Conservation (phyloP, 2,329 filamentous ascomycete species). For the Scedosporium dehoogii region DNA sequence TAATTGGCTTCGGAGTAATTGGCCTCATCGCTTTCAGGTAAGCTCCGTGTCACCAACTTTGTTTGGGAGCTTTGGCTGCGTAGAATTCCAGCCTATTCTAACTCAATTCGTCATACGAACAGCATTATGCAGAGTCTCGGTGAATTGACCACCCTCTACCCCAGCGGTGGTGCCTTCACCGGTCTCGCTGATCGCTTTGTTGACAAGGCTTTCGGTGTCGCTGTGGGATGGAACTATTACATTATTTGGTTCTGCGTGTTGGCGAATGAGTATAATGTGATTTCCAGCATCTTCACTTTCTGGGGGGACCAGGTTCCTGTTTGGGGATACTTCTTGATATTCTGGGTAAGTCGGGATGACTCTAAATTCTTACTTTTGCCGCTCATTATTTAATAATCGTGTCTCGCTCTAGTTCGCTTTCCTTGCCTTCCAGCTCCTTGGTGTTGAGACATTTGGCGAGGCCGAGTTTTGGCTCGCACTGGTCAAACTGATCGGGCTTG, state of each 20-base stretch:
- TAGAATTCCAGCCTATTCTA: not conserved
- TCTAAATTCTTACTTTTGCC: not conserved
- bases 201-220: conserved; percentile 58
- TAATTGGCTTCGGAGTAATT: conserved; percentile 66
- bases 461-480: conserved; percentile 72
- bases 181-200: conserved; percentile 61
- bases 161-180: conserved; percentile 62
- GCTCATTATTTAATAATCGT: not conserved
- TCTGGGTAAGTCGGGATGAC: conserved; percentile 43
- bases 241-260: conserved; percentile 39
- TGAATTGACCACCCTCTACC: conserved; percentile 64
- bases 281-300: conserved; percentile 55
- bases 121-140: conserved; percentile 63
- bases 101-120: not conserved
- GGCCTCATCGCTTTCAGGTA: conserved; percentile 25
- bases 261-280: conserved; percentile 58
- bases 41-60: not conserved
- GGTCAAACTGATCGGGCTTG: conserved; percentile 58
- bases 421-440: conserved; percentile 57
- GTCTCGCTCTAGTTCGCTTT: conserved; percentile 38
- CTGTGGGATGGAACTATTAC: conserved; percentile 64
- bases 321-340: conserved; percentile 63
- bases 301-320: conserved; percentile 52
- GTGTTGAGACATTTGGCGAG: conserved; percentile 66
- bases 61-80: too few species aligned